Evolutionary conservation across 2,329 filamentous ascomycete genomes (phyloP).

Genomic region (Botrytis elliptica): DNA sequence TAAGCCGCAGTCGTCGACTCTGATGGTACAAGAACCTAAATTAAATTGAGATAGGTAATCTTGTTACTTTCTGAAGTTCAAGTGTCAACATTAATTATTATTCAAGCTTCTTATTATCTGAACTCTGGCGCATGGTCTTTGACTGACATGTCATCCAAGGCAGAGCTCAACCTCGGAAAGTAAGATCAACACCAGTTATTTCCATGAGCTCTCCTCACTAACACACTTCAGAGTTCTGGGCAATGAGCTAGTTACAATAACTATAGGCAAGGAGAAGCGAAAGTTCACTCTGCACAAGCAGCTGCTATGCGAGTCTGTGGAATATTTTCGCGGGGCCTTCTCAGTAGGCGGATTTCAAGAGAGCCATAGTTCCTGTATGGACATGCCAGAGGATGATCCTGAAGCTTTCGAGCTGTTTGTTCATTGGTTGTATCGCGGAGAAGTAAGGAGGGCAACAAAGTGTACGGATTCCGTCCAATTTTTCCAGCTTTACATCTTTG

Average conservation of each 20-base stretch:
- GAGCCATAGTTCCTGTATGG: conserved; percentile 6
- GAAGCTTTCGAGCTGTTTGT: conserved; percentile 14
- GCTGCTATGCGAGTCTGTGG: conserved; percentile 24
- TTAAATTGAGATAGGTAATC: too few relatives aligned
- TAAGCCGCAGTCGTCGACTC: too few relatives aligned
- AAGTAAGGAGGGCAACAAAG: too few relatives aligned
- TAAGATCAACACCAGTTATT: neutral
- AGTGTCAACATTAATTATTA: too few relatives aligned
- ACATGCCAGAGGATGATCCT: conserved; percentile 20
- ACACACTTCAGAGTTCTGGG: conserved; percentile 15
- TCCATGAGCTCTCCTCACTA: neutral
- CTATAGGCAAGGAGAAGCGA: conserved; percentile 27
- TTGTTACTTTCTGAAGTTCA: too few relatives aligned
- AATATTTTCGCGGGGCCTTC: conserved; percentile 23
- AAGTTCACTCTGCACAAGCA: conserved; percentile 32
- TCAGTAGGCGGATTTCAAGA: conserved; percentile 23
- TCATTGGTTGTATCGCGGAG: neutral
- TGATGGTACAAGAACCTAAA: too few relatives aligned
- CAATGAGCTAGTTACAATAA: conserved; percentile 27
- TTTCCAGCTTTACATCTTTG: too few relatives aligned
- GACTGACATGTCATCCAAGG: too few relatives aligned
- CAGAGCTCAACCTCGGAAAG: neutral
- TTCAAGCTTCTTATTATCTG: too few relatives aligned
- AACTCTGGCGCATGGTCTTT: too few relatives aligned
- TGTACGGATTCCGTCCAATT: too few relatives aligned